These are phyloP conservation scores for Dendrothele bispora DNA, from an alignment of 768 basidiomycete species.

Conservation along the genomic window DNA sequence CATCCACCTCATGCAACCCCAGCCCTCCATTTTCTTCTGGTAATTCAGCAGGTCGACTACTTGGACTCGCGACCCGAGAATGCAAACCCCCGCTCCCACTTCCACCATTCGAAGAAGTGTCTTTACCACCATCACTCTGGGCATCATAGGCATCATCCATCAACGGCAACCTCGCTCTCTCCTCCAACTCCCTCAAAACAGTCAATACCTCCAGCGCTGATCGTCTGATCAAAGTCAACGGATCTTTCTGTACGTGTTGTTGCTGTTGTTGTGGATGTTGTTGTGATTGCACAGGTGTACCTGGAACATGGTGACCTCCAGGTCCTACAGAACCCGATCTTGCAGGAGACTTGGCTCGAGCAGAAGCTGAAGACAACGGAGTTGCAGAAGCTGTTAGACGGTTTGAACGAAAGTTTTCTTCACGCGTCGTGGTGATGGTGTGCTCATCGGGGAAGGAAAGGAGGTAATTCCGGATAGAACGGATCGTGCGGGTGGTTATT, in stretches of 20 bases:
- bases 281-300: constrained; percentile 8
- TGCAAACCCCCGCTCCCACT: constrained; percentile 9
- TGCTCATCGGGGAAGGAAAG: constrained; percentile 79
- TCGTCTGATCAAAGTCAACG: constrained; percentile 67
- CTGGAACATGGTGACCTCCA: too few species aligned
- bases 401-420: constrained; percentile 58
- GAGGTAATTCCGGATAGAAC: constrained; percentile 82
- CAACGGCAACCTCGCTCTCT: constrained; percentile 70
- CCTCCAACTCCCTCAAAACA: constrained; percentile 78
- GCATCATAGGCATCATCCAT: constrained; percentile 83
- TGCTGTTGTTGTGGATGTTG: too few species aligned
- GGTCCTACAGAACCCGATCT: constrained; percentile 19
- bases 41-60: constrained; percentile 42
- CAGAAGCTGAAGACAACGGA: constrained; percentile 21
- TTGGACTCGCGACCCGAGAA: constrained; percentile 36
- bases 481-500: constrained; percentile 76
- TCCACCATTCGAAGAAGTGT: constrained; percentile 39
- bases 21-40: constrained; percentile 34
- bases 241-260: too few species aligned
- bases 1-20: constrained; percentile 39
- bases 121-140: constrained; percentile 69
- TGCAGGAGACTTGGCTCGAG: constrained; percentile 33
- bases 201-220: constrained; percentile 84
- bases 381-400: constrained; percentile 32
- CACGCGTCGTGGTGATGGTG: constrained; percentile 51